Evolutionary conservation across 2,329 filamentous ascomycete genomes (phyloP).

Genomic region (Beauveria rudraprayagi): DNA sequence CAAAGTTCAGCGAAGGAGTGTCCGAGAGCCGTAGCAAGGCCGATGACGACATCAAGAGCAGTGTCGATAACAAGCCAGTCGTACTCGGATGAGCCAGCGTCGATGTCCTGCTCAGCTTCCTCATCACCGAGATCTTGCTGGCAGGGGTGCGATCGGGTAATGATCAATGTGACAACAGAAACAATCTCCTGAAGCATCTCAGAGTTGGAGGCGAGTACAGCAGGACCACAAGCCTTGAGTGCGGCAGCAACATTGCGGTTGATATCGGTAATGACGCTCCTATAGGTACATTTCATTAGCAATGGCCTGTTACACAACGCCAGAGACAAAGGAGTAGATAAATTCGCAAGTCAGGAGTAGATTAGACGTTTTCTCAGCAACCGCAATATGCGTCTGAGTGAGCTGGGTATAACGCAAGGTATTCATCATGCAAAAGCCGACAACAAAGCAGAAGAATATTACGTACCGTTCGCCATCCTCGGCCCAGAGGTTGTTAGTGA

Average conservation of each 20-base stretch:
- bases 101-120: conserved; percentile 65
- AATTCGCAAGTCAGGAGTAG: conserved; percentile 28
- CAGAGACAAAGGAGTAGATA: conserved; percentile 17
- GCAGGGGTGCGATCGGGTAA: conserved; percentile 85
- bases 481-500: conserved; percentile 77
- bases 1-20: conserved; percentile 76
- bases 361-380: conserved; percentile 75
- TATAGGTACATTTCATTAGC: conserved; percentile 40
- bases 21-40: conserved; percentile 75
- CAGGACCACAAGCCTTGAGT: conserved; percentile 83
- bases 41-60: conserved; percentile 81
- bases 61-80: conserved; percentile 97
- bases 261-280: conserved; percentile 84
- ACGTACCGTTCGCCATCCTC: conserved; percentile 93
- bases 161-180: conserved; percentile 66
- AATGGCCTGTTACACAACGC: conserved; percentile 14
- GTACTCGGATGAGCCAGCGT: conserved; percentile 80
- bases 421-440: conserved; percentile 62
- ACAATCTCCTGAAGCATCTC: conserved; percentile 65
- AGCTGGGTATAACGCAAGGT: conserved; percentile 96
- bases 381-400: conserved; percentile 89
- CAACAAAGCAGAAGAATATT: conserved; percentile 14
- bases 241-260: conserved; percentile 88
- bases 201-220: conserved; percentile 66
- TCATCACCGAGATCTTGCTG: conserved; percentile 83